Percentiles rank a stretch among this genome's conserved stretches.
These are phyloP conservation scores for Naganishia vaughanmartiniae DNA, from an alignment of 768 basidiomycete genomes.

Conservation along the genomic window DNA sequence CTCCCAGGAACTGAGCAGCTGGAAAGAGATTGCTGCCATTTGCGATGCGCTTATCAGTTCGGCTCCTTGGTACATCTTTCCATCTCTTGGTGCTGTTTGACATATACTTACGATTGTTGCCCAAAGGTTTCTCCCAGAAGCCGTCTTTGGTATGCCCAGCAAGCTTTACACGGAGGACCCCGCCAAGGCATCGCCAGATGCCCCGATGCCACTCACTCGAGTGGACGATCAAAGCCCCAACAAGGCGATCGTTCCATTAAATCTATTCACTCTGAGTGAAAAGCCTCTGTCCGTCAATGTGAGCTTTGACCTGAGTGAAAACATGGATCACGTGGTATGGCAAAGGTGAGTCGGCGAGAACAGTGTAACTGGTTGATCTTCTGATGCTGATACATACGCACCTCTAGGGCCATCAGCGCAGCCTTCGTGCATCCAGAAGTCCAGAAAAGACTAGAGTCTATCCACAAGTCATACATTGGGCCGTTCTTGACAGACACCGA, in stretches of 20 bases:
- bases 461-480: not conserved
- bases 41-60: not conserved
- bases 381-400: not conserved
- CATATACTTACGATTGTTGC: not conserved
- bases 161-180: not conserved
- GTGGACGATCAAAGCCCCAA: not conserved
- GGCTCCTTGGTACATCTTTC: not conserved
- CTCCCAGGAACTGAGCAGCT: not conserved
- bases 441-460: not conserved
- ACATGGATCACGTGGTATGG: not conserved
- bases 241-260: not conserved
- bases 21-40: constrained; percentile 6
- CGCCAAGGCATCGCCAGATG: too few species aligned
- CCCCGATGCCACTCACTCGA: not conserved
- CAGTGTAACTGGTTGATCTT: not conserved
- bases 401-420: not conserved
- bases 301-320: not conserved
- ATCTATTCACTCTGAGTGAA: not conserved
- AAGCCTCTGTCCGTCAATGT: not conserved
- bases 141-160: not conserved
- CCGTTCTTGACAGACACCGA: not conserved
- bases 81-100: not conserved
- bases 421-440: not conserved
- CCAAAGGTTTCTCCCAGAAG: not conserved
- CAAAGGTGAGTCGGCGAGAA: not conserved